A percentile compares a stretch with the other conserved stretches of the same genome.
Evolutionary conservation across 2,329 filamentous ascomycete species (phyloP).

Genomic region (Cercospora brassicicola): DNA sequence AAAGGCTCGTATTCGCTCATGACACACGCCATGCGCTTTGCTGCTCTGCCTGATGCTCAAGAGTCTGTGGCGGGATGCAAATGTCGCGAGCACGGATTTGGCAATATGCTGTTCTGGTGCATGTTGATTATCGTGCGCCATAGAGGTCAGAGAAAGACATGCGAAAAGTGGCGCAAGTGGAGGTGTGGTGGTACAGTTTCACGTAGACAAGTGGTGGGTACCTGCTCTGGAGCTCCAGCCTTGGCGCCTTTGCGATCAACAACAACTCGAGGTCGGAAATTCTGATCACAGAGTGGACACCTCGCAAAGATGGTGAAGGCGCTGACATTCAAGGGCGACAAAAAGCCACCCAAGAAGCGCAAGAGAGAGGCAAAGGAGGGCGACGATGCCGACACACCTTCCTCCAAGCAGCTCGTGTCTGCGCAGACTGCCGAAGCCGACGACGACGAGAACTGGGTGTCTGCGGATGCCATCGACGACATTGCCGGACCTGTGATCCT

Average conservation of each 20-base stretch:
- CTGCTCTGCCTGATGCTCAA: not conserved
- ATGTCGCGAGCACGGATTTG: not conserved
- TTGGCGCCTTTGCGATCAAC: not conserved
- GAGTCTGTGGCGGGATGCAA: not conserved
- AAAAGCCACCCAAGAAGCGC: slow-evolving; percentile 85
- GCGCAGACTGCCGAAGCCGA: slow-evolving; percentile 48
- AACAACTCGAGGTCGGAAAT: not conserved
- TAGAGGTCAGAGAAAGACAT: not conserved
- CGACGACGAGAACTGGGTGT: slow-evolving; percentile 83
- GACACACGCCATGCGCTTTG: not conserved
- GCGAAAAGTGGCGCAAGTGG: not conserved
- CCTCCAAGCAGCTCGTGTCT: slow-evolving; percentile 39
- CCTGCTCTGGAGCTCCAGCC: not conserved
- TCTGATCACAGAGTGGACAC: not conserved
- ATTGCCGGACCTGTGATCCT: slow-evolving; percentile 80
- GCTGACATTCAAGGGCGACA: slow-evolving; percentile 94
- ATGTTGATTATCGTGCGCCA: not conserved
- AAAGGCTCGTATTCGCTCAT: not conserved
- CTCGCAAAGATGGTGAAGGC: slow-evolving; percentile 72
- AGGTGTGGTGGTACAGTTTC: not conserved
- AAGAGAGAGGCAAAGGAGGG: slow-evolving; percentile 51
- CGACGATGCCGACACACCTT: slow-evolving; percentile 41
- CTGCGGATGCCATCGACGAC: slow-evolving; percentile 71
- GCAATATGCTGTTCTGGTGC: not conserved
- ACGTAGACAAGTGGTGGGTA: not conserved